Conservation (phyloP, 371 early-diverging fungal species). For the Mucor velutinosus region DNA sequence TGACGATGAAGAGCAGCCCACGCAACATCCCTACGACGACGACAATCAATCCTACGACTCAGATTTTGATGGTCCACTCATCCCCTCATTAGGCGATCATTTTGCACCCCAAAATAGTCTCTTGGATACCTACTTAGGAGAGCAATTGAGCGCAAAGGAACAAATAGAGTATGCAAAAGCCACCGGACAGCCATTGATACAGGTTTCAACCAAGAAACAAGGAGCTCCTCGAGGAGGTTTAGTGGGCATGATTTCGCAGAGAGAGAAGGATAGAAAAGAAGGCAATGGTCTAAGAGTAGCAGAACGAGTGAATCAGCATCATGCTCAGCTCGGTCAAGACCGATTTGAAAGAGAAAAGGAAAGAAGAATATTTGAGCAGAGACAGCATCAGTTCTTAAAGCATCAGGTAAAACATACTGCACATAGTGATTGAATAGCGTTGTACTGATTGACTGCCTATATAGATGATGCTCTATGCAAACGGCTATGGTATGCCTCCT, state of each 20-base stretch:
- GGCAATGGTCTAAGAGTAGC: slow-evolving; percentile 36
- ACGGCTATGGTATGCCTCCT: slow-evolving; percentile 32
- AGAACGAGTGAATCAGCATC: slow-evolving; percentile 42
- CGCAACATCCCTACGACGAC: slow-evolving; percentile 32
- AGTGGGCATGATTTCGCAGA: slow-evolving; percentile 51
- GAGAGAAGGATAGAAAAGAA: slow-evolving; percentile 47
- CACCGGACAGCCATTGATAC: slow-evolving; percentile 53
- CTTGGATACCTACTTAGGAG: slow-evolving; percentile 44
- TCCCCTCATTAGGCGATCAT: slow-evolving; percentile 46
- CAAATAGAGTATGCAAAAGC: slow-evolving; percentile 53
- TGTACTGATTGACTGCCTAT: neutral
- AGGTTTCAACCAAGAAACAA: slow-evolving; percentile 44
- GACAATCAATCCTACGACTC: slow-evolving; percentile 30
- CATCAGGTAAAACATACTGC: slow-evolving; percentile 39
- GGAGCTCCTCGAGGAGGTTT: slow-evolving; percentile 44
- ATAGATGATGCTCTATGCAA: slow-evolving; percentile 51
- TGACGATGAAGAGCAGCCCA: slow-evolving; percentile 10
- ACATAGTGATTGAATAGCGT: neutral
- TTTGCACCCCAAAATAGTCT: slow-evolving; percentile 53
- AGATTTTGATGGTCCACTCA: slow-evolving; percentile 39
- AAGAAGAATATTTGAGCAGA: slow-evolving; percentile 47
- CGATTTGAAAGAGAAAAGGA: slow-evolving; percentile 50
- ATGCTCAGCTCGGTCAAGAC: slow-evolving; percentile 29
- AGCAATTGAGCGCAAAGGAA: slow-evolving; percentile 51
- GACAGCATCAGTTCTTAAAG: slow-evolving; percentile 50